phyloP scores from a whole-genome alignment of 1,284 basidiomycete genomes.

The Crepidotus sp. region DNA sequence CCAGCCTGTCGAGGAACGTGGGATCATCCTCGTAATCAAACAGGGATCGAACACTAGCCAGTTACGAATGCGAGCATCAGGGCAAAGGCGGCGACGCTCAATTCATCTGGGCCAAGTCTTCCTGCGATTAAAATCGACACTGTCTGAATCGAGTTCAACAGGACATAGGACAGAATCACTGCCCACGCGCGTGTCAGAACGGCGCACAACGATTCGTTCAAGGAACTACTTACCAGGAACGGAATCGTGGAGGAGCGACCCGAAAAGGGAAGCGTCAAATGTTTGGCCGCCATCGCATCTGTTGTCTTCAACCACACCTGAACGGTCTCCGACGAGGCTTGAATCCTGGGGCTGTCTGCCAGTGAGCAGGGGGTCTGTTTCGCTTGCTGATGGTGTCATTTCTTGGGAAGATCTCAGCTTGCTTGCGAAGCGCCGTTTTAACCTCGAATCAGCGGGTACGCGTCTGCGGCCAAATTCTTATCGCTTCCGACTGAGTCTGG shows the following conservation, averaged over 20 bases:
- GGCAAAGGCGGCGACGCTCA: constrained; percentile 63
- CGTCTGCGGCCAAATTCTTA: constrained; percentile 4
- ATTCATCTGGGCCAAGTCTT: constrained; percentile 56
- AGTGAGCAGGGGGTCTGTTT: constrained; percentile 25
- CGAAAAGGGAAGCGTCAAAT: constrained; percentile 33
- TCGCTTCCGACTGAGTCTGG: neutral
- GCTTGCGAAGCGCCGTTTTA: constrained; percentile 9
- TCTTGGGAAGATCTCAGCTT: neutral
- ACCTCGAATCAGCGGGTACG: constrained; percentile 2
- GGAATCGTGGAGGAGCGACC: constrained; percentile 43
- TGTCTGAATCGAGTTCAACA: constrained; percentile 69
- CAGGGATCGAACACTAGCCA: constrained; percentile 42
- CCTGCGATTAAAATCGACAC: constrained; percentile 54
- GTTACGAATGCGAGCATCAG: constrained; percentile 72
- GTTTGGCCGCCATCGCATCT: constrained; percentile 12
- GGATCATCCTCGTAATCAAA: constrained; percentile 33
- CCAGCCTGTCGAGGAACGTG: constrained; percentile 51
- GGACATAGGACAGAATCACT: constrained; percentile 58
- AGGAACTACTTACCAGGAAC: constrained; percentile 30
- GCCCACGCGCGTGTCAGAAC: neutral
- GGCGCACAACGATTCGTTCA: too few species aligned
- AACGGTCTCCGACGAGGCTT: constrained; percentile 15
- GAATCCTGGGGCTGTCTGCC: constrained; percentile 16
- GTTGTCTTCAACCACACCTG: constrained; percentile 18
- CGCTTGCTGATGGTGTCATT: constrained; percentile 17